Evolutionary conservation across 106 monocot genomes (phyloP).

Genomic region (Dendrobium chrysotoxum): DNA sequence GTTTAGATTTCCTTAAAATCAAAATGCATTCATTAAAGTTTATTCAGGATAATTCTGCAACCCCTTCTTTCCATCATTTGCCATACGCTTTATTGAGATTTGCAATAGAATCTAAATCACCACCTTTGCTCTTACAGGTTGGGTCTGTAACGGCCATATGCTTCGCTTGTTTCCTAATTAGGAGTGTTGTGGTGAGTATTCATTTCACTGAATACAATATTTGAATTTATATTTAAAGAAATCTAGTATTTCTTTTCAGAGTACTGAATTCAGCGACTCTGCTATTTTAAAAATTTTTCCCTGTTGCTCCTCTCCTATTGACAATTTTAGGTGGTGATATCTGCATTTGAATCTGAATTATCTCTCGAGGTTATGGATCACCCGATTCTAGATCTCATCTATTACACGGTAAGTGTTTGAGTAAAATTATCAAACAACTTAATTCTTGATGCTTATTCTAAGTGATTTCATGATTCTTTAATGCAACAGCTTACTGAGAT

Average conservation of each 20-base stretch:
- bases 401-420: constrained; percentile 50
- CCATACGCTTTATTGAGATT: background rate
- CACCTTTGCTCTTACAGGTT: constrained; percentile 45
- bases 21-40: constrained; percentile 1
- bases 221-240: too few relatives aligned
- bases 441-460: too few relatives aligned
- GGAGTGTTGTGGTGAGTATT: constrained; percentile 72
- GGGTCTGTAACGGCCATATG: constrained; percentile 93
- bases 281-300: too few relatives aligned
- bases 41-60: background rate
- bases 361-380: constrained; percentile 86
- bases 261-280: too few relatives aligned
- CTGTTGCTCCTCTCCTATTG: background rate
- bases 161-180: constrained; percentile 72
- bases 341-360: constrained; percentile 56
- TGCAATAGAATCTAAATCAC: background rate
- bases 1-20: background rate
- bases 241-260: too few relatives aligned
- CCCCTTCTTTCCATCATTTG: background rate
- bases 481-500: constrained; percentile 61
- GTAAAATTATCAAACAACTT: background rate
- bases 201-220: too few relatives aligned
- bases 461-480: background rate
- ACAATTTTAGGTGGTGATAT: constrained; percentile 46
- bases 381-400: constrained; percentile 71